Conservation (phyloP, 352 stramenopile species). For the Pythium folliculosum region DNA sequence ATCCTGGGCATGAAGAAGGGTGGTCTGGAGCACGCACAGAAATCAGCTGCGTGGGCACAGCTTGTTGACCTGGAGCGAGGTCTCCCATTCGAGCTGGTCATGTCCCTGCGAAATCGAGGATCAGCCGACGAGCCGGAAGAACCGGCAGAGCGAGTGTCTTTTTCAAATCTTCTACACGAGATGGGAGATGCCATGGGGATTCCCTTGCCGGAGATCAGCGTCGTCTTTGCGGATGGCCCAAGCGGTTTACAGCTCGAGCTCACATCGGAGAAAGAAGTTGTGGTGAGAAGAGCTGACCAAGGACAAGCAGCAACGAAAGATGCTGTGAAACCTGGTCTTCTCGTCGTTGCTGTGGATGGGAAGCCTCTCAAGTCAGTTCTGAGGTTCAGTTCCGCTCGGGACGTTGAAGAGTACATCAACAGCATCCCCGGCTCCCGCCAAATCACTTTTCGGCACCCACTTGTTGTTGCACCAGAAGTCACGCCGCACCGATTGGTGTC, state of each 20-base stretch:
- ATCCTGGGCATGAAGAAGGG: conserved; percentile 65
- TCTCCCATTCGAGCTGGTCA: conserved; percentile 72
- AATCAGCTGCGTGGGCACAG: conserved; percentile 55
- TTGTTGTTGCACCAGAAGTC: conserved; percentile 52
- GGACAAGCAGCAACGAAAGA: conserved; percentile 65
- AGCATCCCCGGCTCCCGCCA: conserved; percentile 49
- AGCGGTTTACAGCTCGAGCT: conserved; percentile 68
- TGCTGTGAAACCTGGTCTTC: conserved; percentile 65
- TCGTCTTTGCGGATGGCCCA: conserved; percentile 61
- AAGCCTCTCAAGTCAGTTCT: conserved; percentile 51
- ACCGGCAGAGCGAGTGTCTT: conserved; percentile 37
- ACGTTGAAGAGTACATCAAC: conserved; percentile 63
- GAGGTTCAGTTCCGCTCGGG: conserved; percentile 48
- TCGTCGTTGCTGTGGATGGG: conserved; percentile 76
- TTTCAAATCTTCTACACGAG: conserved; percentile 59
- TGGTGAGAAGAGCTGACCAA: conserved; percentile 27
- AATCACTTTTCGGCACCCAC: conserved; percentile 80
- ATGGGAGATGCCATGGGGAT: conserved; percentile 76
- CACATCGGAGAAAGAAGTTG: conserved; percentile 36
- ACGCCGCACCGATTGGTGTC: conserved; percentile 58
- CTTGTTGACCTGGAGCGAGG: conserved; percentile 65
- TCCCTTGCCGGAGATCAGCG: conserved; percentile 80
- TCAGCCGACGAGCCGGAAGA: conserved; percentile 51
- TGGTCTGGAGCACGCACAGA: conserved; percentile 62
- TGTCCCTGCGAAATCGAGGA: conserved; percentile 79